phyloP scores from a whole-genome alignment of 2,329 filamentous ascomycete species.

The Stemphylium beticola region DNA sequence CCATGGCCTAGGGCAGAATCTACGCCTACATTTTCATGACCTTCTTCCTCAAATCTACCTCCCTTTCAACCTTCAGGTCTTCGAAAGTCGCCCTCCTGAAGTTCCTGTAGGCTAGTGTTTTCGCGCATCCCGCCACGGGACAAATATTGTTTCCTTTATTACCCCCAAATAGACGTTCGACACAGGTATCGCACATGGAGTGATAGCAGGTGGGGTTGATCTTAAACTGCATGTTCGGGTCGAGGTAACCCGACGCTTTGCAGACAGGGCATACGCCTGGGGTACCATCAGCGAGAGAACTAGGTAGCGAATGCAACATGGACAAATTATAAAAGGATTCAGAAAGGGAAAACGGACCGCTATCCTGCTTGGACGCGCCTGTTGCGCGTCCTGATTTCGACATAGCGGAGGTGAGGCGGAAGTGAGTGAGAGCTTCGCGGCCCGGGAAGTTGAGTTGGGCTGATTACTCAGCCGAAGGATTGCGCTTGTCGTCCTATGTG shows the following conservation, averaged over 20 bases:
- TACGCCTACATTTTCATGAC: conserved; percentile 65
- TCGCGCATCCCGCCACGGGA: conserved; percentile 85
- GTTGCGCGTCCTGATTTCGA: conserved; percentile 41
- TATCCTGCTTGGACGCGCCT: conserved; percentile 44
- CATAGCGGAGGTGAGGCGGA: conserved; percentile 36
- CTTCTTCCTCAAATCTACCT: conserved; percentile 86
- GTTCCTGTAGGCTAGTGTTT: conserved; percentile 81
- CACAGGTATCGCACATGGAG: conserved; percentile 96
- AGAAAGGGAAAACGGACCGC: conserved; percentile 47
- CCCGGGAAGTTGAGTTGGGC: neutral
- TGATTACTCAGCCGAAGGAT: conserved; percentile 23
- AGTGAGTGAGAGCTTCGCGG: conserved; percentile 1
- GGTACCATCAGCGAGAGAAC: conserved; percentile 33
- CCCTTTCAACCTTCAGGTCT: conserved; percentile 85
- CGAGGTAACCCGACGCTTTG: conserved; percentile 95
- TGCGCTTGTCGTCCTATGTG: neutral
- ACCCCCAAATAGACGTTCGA: conserved; percentile 80
- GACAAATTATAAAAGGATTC: conserved; percentile 39
- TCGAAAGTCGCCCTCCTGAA: conserved; percentile 91
- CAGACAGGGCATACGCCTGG: conserved; percentile 92
- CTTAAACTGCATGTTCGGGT: conserved; percentile 90
- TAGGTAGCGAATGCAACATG: conserved; percentile 26
- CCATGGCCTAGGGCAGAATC: neutral
- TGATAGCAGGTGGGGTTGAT: conserved; percentile 99
- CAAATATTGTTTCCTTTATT: conserved; percentile 89